Evolutionary conservation across 441 rosid genomes (phyloP).

Genomic region (Adansonia rubrostipa): DNA sequence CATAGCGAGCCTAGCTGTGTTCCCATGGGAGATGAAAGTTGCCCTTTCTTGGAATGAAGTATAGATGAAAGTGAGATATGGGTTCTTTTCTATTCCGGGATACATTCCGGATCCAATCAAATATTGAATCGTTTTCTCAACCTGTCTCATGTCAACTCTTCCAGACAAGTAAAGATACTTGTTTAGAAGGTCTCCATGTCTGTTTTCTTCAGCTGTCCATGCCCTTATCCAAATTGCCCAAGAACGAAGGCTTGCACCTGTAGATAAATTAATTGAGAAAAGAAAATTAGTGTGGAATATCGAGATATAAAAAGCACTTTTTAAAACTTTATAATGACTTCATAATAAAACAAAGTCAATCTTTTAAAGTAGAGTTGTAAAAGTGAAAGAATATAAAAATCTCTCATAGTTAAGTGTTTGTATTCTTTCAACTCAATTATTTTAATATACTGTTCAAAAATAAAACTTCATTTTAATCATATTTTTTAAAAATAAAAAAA

Average conservation of each 20-base stretch:
- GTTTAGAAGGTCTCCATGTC: conserved; percentile 89
- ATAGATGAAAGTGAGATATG: conserved; percentile 41
- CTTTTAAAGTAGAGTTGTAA: too few relatives aligned
- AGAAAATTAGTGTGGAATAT: too few relatives aligned
- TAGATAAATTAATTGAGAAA: conserved; percentile 11
- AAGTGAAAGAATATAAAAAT: too few relatives aligned
- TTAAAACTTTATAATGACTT: too few relatives aligned
- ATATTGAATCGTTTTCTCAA: conserved; percentile 93
- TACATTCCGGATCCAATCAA: conserved; percentile 90
- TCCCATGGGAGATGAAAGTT: conserved; percentile 24
- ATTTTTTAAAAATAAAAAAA: too few relatives aligned
- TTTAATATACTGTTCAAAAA: too few relatives aligned
- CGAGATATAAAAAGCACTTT: too few relatives aligned
- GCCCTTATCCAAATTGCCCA: conserved; percentile 97
- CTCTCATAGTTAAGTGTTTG: too few relatives aligned
- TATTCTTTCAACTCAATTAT: too few relatives aligned
- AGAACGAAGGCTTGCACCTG: conserved; percentile 79
- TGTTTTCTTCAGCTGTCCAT: conserved; percentile 97
- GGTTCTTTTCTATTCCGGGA: conserved; percentile 34
- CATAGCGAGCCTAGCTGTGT: conserved; percentile 30
- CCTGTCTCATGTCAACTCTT: conserved; percentile 88
- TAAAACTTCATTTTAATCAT: too few relatives aligned
- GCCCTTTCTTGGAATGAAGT: conserved; percentile 41
- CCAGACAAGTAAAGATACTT: conserved; percentile 89
- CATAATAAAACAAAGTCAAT: too few relatives aligned